Evolutionary conservation across 805 yeast species (phyloP).

Genomic region (Metschnikowia arizonensis): DNA sequence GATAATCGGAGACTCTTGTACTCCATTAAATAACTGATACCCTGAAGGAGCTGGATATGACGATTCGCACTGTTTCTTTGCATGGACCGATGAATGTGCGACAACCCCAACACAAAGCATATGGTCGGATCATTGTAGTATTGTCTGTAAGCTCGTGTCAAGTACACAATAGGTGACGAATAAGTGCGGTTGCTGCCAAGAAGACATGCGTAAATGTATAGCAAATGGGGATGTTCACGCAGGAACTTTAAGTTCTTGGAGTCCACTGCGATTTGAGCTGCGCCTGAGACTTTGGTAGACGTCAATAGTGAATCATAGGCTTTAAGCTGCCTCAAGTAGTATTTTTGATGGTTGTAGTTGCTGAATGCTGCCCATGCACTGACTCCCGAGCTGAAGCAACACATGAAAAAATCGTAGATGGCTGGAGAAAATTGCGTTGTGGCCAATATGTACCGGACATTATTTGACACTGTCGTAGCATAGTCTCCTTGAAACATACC

Average conservation of each 20-base stretch:
- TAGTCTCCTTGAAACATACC: conserved; percentile 46
- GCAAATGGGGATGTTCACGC: conserved; percentile 59
- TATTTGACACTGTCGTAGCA: conserved; percentile 45
- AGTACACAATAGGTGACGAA: conserved; percentile 75
- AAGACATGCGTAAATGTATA: conserved; percentile 75
- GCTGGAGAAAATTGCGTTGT: conserved; percentile 73
- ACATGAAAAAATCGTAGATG: conserved; percentile 60
- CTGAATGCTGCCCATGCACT: conserved; percentile 58
- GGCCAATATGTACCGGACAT: conserved; percentile 60
- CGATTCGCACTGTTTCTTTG: conserved; percentile 84
- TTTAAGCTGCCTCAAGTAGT: conserved; percentile 81
- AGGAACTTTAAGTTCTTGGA: conserved; percentile 36
- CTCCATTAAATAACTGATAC: conserved; percentile 70
- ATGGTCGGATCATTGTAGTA: conserved; percentile 76
- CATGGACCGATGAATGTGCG: conserved; percentile 85
- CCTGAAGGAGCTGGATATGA: conserved; percentile 84
- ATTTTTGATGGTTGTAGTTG: conserved; percentile 84
- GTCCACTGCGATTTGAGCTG: conserved; percentile 66
- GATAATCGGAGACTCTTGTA: conserved; percentile 54
- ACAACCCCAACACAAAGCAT: conserved; percentile 67
- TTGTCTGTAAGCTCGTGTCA: conserved; percentile 63
- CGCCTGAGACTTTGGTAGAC: conserved; percentile 58
- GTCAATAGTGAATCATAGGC: conserved; percentile 72
- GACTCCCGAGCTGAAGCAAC: conserved; percentile 60
- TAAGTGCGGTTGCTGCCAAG: conserved; percentile 80